phyloP scores from a whole-genome alignment of 169 alveolate genomes.

The Cyclospora cayetanensis region DNA sequence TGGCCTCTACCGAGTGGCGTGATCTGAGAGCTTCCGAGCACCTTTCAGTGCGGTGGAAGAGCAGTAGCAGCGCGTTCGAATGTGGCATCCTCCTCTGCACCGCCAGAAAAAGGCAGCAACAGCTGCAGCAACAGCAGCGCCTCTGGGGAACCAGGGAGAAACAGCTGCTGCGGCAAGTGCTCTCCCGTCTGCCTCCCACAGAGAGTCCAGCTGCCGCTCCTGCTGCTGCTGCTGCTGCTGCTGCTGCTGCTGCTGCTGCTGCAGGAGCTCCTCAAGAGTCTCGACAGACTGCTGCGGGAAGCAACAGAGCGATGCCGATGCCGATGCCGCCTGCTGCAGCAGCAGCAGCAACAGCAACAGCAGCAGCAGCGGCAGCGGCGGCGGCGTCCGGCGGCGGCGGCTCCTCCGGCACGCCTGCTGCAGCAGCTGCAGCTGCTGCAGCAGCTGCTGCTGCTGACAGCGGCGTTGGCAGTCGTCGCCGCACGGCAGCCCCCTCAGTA shows the following conservation, averaged over 20 bases:
- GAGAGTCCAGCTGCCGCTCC: conserved; percentile 33
- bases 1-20: too few relatives aligned
- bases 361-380: conserved; percentile 24
- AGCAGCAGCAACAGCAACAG: background rate
- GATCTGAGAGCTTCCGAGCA: too few relatives aligned
- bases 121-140: conserved; percentile 54
- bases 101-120: background rate
- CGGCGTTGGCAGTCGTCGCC: background rate
- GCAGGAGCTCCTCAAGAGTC: too few relatives aligned
- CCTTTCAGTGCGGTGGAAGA: too few relatives aligned
- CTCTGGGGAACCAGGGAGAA: conserved; percentile 13
- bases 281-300: too few relatives aligned
- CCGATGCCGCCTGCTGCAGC: background rate
- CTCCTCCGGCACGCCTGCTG: background rate
- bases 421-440: background rate
- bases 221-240: background rate
- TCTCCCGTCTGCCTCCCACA: conserved; percentile 18
- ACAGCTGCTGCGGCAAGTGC: conserved; percentile 38
- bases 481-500: background rate
- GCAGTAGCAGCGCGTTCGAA: background rate
- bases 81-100: background rate
- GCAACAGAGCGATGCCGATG: too few relatives aligned
- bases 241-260: background rate
- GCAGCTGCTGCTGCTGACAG: conserved; percentile 32
- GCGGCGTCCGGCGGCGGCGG: background rate